phyloP scores from a whole-genome alignment of 768 basidiomycete species.

The Cyclocybe aegerita region DNA sequence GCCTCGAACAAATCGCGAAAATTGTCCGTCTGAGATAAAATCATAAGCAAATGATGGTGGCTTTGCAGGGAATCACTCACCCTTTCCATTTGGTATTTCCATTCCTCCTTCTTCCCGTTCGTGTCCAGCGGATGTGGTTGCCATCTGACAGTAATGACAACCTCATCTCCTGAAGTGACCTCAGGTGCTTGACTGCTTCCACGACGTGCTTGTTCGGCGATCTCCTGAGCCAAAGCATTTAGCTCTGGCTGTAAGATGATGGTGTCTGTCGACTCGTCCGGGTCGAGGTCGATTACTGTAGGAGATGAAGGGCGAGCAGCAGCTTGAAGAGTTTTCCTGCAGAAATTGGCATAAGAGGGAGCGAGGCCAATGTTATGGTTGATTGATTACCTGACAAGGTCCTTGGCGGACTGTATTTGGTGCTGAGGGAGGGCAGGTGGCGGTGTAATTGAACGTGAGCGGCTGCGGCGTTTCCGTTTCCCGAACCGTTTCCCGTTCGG shows the following conservation, averaged over 20 bases:
- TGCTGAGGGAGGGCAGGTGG: conserved; percentile 61
- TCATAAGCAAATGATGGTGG: background rate
- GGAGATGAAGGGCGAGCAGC: conserved; percentile 48
- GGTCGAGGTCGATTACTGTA: conserved; percentile 24
- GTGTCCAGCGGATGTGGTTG: conserved; percentile 58
- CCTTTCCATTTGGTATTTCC: conserved; percentile 58
- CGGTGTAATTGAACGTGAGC: conserved; percentile 74
- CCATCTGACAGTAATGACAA: conserved; percentile 63
- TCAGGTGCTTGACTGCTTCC: conserved; percentile 26
- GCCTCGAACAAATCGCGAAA: conserved; percentile 67
- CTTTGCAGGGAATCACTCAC: conserved; percentile 32
- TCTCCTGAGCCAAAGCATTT: conserved; percentile 46
- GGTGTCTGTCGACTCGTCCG: conserved; percentile 45
- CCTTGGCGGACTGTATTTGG: conserved; percentile 54
- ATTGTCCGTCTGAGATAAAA: conserved; percentile 50
- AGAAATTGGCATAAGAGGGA: background rate
- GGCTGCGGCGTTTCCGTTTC: conserved; percentile 53
- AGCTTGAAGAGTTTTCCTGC: conserved; percentile 48
- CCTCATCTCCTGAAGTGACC: conserved; percentile 31
- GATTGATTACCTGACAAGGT: conserved; percentile 54
- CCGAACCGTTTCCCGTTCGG: conserved; percentile 29
- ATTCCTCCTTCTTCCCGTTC: conserved; percentile 35
- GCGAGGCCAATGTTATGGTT: background rate
- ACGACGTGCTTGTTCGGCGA: conserved; percentile 26
- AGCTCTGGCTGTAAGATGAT: conserved; percentile 64